Evolutionary conservation across 192 early-diverging fungal species (phyloP).

Genomic region (Endogone sp.): DNA sequence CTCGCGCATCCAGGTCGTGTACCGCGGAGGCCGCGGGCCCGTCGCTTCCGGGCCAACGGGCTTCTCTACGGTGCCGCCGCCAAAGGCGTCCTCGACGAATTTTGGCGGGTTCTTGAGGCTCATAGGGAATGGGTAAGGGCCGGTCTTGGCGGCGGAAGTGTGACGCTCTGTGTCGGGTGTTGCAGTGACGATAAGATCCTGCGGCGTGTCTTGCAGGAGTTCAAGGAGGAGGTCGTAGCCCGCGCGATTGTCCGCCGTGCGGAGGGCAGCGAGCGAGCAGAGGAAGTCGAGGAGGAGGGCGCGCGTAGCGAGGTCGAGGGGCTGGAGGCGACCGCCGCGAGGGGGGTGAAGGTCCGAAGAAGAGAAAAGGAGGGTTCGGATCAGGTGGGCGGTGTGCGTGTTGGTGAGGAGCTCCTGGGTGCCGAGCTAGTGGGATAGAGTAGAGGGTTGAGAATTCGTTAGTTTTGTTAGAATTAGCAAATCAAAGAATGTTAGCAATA

Average conservation of each 20-base stretch:
- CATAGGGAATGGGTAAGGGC: conserved; percentile 1
- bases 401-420: conserved; percentile 22
- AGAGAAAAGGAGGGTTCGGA: conserved; percentile 30
- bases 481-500: background rate
- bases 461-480: background rate
- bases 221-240: conserved; percentile 4
- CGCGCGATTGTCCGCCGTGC: conserved; percentile 1
- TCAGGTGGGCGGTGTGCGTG: conserved; percentile 20
- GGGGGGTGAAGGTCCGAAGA: conserved; percentile 18
- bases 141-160: background rate
- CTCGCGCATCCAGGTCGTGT: conserved; percentile 36
- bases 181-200: background rate
- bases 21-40: conserved; percentile 6
- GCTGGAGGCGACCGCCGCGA: conserved; percentile 13
- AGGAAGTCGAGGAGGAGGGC: conserved; percentile 26
- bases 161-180: background rate
- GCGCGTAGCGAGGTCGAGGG: conserved; percentile 25
- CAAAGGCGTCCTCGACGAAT: background rate
- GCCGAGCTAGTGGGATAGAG: conserved; percentile 20
- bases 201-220: background rate
- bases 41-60: background rate
- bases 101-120: background rate
- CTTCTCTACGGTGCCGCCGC: background rate
- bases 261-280: conserved; percentile 28
- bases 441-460: too few species aligned